Conservation (phyloP, 129 eudicot genomes). For the Artemisia tridentata region DNA sequence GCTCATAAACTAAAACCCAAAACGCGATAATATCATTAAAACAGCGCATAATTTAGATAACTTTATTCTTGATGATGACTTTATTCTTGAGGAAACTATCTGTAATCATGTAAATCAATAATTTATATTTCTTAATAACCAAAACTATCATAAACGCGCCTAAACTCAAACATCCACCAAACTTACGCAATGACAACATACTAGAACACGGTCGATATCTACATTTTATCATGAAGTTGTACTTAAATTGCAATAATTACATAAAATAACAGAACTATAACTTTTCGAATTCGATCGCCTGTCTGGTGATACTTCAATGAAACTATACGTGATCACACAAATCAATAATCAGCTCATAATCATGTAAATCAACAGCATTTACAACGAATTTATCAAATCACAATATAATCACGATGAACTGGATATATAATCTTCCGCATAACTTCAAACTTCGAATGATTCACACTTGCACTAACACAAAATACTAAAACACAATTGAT, state of each 20-base stretch:
- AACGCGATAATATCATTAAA: no score
- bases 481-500: neutral
- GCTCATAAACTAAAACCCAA: no score
- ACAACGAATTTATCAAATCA: no score
- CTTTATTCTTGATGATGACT: no score
- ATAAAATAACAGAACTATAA: neutral
- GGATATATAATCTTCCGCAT: no score
- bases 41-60: no score
- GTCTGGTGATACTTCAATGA: neutral
- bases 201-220: neutral
- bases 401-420: no score
- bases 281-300: neutral
- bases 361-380: neutral
- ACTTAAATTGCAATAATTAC: neutral
- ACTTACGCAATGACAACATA: neutral
- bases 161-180: neutral
- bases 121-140: neutral
- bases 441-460: no score
- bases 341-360: neutral
- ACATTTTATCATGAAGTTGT: neutral
- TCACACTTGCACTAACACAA: neutral
- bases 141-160: neutral
- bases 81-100: no score
- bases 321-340: neutral
- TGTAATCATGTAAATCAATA: conserved; percentile 11